phyloP scores from a whole-genome alignment of 2,329 filamentous ascomycete genomes.

The Sclerotinia minor region DNA sequence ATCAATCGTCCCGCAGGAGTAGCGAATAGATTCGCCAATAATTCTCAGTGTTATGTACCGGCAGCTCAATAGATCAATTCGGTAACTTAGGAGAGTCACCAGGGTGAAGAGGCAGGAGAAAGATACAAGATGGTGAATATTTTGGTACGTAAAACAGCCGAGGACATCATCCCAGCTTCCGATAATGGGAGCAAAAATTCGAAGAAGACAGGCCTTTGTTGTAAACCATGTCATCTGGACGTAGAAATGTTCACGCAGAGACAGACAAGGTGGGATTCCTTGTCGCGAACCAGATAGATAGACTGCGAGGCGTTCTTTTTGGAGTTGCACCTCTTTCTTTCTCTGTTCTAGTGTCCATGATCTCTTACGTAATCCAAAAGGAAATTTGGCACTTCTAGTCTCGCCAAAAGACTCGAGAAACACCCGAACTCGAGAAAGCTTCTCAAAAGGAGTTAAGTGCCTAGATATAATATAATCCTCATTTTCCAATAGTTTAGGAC shows the following conservation, averaged over 20 bases:
- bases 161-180: neutral
- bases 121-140: neutral
- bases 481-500: neutral
- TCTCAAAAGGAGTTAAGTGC: neutral
- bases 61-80: accelerated
- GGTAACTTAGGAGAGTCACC: accelerated
- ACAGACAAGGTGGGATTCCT: neutral
- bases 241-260: accelerated
- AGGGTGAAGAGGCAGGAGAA: neutral
- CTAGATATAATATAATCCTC: neutral
- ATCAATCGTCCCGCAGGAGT: neutral
- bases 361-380: neutral
- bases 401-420: neutral
- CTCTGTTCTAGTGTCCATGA: neutral
- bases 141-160: neutral
- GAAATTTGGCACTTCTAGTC: neutral
- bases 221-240: accelerated
- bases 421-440: neutral
- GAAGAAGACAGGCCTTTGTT: accelerated
- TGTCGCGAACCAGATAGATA: neutral
- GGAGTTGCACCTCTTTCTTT: neutral
- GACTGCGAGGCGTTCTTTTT: neutral
- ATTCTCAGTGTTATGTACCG: accelerated
- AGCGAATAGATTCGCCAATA: accelerated
- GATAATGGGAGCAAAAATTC: neutral